These are phyloP conservation scores for Staphylotrichum tortipilum DNA, from an alignment of 495 filamentous ascomycete species.

Conservation along the genomic window DNA sequence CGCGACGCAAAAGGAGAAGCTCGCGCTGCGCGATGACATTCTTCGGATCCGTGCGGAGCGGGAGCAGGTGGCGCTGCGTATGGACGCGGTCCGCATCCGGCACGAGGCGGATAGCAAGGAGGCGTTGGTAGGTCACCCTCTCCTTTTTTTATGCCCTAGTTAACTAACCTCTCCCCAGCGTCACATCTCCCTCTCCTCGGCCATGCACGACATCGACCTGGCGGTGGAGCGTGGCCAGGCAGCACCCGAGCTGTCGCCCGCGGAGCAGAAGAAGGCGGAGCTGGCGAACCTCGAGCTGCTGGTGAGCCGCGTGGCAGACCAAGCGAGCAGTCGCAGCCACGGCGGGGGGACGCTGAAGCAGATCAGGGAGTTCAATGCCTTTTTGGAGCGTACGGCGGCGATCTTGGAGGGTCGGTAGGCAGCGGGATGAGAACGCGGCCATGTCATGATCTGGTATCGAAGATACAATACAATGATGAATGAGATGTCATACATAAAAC, in stretches of 20 bases:
- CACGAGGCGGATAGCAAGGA: slow-evolving; percentile 45
- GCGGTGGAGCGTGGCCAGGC: slow-evolving; percentile 40
- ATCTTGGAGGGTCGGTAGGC: slow-evolving; percentile 37
- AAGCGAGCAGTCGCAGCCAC: slow-evolving; percentile 34
- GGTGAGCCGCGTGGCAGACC: slow-evolving; percentile 38
- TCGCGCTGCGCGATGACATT: slow-evolving; percentile 55
- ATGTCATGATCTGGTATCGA: slow-evolving; percentile 1
- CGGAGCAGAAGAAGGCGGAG: slow-evolving; percentile 32
- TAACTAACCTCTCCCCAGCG: slow-evolving; percentile 23
- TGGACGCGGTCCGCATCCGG: slow-evolving; percentile 58
- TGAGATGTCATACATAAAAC: slow-evolving; percentile 4
- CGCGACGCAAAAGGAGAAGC: slow-evolving; percentile 55
- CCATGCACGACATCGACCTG: slow-evolving; percentile 49
- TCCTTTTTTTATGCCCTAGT: not conserved
- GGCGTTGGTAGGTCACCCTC: slow-evolving; percentile 31
- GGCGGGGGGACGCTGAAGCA: slow-evolving; percentile 43
- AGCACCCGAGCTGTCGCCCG: slow-evolving; percentile 29
- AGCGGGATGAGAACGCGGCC: no score
- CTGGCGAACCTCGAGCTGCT: slow-evolving; percentile 42
- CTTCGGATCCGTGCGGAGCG: slow-evolving; percentile 54
- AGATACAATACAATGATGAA: slow-evolving; percentile 3
- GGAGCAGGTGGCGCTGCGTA: slow-evolving; percentile 56
- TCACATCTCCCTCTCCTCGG: slow-evolving; percentile 39
- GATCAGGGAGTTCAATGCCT: slow-evolving; percentile 48
- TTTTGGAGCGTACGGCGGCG: slow-evolving; percentile 44